Evolutionary conservation across 1,284 basidiomycete genomes (phyloP), one percentile per base, ranked within the genome.

Genomic region (Apiotrichum brassicae): DNA sequence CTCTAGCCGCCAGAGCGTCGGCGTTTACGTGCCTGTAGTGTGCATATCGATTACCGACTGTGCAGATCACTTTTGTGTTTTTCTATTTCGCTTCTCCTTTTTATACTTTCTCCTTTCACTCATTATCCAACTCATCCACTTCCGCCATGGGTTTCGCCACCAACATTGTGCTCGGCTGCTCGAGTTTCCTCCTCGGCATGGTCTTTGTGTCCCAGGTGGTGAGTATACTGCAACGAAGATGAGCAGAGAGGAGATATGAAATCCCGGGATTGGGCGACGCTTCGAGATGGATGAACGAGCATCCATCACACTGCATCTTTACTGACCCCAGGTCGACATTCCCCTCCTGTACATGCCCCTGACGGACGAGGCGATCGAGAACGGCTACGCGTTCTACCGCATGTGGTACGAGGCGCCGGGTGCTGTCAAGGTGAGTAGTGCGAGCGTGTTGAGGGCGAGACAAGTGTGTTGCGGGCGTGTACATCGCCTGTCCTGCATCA

Each of bases 341-440:
- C 81, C 83, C 39, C 75, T 93, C 46, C 76, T 94, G 43, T 91
- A 84, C 77, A 71, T 78, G 48, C 72, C 78, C 18, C 37, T 53
- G 7, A 84, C 81, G 7, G 78, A 84, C 0, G 77, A 83, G 53
- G 76, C 81, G 24, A 67, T 86, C 45, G 75, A 79, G 48, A 86
- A 91, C 67, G 89, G 83, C 2, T 83, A 87, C 65, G 81, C 83
- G 62, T 92, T 91, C 74, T 94, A 94, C 68, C 81, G 81, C 47
- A 89, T 86, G 38, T 93, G 92, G 77, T 92, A 81, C 75, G 88
- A 88, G 72, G 82, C 90, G 1, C 90, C 90, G 3, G 83, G 83
- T 26, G 89, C 86, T 42, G 88, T 92, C 73, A 89, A 89, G 81
- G 87, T 86, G 53, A 45, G 78, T 68, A 30, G 28, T 9, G 28